Evolutionary conservation across 164 flowering plant species (phyloP).

Genomic region (Chimonanthus praecox): DNA sequence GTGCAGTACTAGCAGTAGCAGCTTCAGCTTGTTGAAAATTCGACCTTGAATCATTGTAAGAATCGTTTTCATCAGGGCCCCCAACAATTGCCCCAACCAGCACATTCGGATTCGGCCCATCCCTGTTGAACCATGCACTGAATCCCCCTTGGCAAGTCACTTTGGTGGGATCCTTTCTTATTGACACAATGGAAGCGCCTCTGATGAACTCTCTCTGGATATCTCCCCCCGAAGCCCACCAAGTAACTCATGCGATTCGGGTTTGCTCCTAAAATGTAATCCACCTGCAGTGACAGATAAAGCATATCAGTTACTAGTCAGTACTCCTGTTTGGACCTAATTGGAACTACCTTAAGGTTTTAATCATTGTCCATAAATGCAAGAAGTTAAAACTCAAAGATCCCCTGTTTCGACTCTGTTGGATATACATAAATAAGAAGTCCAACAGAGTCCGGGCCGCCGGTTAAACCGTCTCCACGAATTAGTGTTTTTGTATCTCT

Average conservation of each 20-base stretch:
- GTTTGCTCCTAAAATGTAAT: constrained; percentile 57
- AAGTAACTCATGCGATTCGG: constrained; percentile 51
- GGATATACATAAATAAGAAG: too few relatives aligned
- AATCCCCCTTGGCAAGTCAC: constrained; percentile 52
- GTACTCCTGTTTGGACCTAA: too few relatives aligned
- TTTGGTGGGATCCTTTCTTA: constrained; percentile 20
- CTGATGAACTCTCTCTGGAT: constrained; percentile 51
- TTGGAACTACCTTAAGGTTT: too few relatives aligned
- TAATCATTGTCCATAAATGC: too few relatives aligned
- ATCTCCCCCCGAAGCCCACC: constrained; percentile 56
- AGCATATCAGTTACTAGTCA: too few relatives aligned
- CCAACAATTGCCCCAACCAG: constrained; percentile 54
- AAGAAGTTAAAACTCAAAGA: too few relatives aligned
- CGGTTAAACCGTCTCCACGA: too few relatives aligned
- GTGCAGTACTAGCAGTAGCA: constrained; percentile 34
- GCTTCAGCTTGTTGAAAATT: constrained; percentile 45
- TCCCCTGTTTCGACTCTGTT: too few relatives aligned
- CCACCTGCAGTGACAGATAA: constrained; percentile 25
- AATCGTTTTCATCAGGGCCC: constrained; percentile 50
- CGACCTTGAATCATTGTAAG: constrained; percentile 31
- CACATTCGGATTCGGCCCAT: constrained; percentile 50
- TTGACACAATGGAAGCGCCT: constrained; percentile 61
- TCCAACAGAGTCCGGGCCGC: too few relatives aligned
- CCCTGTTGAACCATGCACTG: constrained; percentile 34
- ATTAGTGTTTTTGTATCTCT: too few relatives aligned